Conservation (phyloP, 2,329 filamentous ascomycete genomes). For the Aspergillus costaricaensis region DNA sequence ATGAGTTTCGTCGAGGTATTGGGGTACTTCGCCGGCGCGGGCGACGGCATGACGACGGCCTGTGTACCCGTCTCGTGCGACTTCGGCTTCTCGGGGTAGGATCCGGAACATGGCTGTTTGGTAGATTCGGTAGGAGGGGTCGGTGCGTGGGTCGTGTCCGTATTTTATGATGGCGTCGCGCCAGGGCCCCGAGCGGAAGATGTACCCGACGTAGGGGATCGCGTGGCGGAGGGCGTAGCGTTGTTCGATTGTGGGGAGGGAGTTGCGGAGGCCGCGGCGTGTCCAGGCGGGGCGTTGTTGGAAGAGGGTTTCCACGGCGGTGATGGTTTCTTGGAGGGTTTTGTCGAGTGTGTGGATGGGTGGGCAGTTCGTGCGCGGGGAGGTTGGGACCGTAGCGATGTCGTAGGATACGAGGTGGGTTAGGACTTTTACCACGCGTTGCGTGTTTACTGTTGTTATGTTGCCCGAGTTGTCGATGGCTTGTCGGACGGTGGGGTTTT, state of each 20-base stretch:
- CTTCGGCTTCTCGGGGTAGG: slow-evolving; percentile 38
- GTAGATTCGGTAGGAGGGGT: slow-evolving; percentile 76
- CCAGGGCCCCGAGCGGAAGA: slow-evolving; percentile 91
- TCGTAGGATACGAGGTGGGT: slow-evolving; percentile 63
- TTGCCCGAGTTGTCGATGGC: slow-evolving; percentile 60
- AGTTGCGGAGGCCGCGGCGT: slow-evolving; percentile 76
- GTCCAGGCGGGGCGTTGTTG: slow-evolving; percentile 81
- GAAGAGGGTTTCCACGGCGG: slow-evolving; percentile 65
- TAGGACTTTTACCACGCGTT: slow-evolving; percentile 60
- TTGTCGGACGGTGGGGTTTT: slow-evolving; percentile 76
- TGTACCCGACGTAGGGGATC: slow-evolving; percentile 83
- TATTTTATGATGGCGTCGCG: slow-evolving; percentile 82
- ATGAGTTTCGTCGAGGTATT: too few relatives aligned
- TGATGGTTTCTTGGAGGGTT: slow-evolving; percentile 65
- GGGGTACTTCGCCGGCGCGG: slow-evolving; percentile 21
- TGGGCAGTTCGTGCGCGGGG: slow-evolving; percentile 59
- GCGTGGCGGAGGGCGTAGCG: slow-evolving; percentile 67
- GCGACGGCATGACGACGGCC: slow-evolving; percentile 32
- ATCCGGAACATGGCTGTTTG: slow-evolving; percentile 89
- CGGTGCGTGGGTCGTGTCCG: slow-evolving; percentile 79
- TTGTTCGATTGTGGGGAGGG: slow-evolving; percentile 56
- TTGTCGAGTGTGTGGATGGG: slow-evolving; percentile 54
- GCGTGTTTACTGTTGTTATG: slow-evolving; percentile 59
- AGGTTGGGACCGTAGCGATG: slow-evolving; percentile 61
- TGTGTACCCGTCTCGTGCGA: slow-evolving; percentile 33